phyloP scores from a whole-genome alignment of 2,329 filamentous ascomycete species.

The Colletotrichum sp. region DNA sequence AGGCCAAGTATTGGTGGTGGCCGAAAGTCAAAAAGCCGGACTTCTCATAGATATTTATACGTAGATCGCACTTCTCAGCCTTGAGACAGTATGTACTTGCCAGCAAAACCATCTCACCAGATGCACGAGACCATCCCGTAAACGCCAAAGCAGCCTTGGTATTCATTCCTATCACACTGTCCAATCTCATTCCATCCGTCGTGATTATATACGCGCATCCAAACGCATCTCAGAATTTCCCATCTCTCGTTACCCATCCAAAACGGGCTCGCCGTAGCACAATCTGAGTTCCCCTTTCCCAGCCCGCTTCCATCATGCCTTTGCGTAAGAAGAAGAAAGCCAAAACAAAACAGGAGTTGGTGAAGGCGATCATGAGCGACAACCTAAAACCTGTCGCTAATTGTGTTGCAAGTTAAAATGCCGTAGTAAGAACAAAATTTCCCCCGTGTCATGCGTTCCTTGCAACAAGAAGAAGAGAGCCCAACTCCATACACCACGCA shows the following conservation, averaged over 20 bases:
- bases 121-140: background rate
- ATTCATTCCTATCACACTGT: background rate
- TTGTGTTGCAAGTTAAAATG: background rate
- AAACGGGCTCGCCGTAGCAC: background rate
- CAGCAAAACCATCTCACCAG: no score
- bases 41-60: background rate
- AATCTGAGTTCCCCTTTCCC: background rate
- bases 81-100: background rate
- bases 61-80: background rate
- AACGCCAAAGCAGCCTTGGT: background rate
- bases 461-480: constrained; percentile 1
- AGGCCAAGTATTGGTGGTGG: background rate
- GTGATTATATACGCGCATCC: background rate
- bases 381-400: background rate
- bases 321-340: background rate
- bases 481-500: constrained; percentile 23
- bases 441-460: background rate
- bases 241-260: background rate
- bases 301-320: background rate
- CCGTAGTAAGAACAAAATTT: background rate
- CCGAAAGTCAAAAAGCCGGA: background rate
- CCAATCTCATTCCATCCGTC: background rate
- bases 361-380: background rate
- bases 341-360: background rate
- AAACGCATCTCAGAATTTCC: background rate